Evolutionary conservation across 1,139 yeast species (phyloP).

Genomic region (Keqinozyma sinolaborantium): DNA sequence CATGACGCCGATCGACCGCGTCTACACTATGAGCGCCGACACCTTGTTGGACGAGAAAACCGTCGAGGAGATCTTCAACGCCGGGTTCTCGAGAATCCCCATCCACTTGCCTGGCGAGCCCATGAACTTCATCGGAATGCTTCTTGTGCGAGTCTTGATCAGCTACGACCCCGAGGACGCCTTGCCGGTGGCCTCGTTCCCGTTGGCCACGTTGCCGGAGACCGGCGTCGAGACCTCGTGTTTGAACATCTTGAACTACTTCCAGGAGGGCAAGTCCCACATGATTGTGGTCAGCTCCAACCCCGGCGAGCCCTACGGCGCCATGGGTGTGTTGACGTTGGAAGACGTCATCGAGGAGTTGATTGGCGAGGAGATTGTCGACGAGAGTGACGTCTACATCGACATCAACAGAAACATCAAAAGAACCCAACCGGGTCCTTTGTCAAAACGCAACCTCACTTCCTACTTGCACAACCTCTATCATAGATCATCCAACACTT

Average conservation of each 20-base stretch:
- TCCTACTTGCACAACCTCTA: constrained; percentile 63
- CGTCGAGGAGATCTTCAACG: constrained; percentile 86
- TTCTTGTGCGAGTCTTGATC: constrained; percentile 84
- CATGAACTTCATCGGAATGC: constrained; percentile 89
- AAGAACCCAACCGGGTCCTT: constrained; percentile 81
- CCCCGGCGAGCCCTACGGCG: constrained; percentile 88
- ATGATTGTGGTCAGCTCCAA: constrained; percentile 89
- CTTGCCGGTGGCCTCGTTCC: constrained; percentile 87
- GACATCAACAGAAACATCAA: constrained; percentile 87
- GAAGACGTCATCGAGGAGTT: constrained; percentile 97
- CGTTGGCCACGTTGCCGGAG: constrained; percentile 94
- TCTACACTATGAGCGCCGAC: constrained; percentile 85
- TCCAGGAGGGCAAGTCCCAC: constrained; percentile 97
- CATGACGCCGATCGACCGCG: constrained; percentile 94
- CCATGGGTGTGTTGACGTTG: constrained; percentile 85
- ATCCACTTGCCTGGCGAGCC: constrained; percentile 90
- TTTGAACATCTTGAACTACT: constrained; percentile 86
- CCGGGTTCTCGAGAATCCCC: constrained; percentile 96
- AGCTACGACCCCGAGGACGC: constrained; percentile 97
- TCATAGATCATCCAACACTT: constrained; percentile 29
- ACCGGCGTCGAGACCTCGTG: constrained; percentile 91
- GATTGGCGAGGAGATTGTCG: constrained; percentile 96
- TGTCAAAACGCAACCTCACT: constrained; percentile 68
- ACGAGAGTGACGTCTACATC: constrained; percentile 92
- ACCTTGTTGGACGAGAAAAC: constrained; percentile 77